These are phyloP conservation scores for Otatea glauca DNA, from an alignment of 176 grass and related monocot genomes.

Conservation along the genomic window DNA sequence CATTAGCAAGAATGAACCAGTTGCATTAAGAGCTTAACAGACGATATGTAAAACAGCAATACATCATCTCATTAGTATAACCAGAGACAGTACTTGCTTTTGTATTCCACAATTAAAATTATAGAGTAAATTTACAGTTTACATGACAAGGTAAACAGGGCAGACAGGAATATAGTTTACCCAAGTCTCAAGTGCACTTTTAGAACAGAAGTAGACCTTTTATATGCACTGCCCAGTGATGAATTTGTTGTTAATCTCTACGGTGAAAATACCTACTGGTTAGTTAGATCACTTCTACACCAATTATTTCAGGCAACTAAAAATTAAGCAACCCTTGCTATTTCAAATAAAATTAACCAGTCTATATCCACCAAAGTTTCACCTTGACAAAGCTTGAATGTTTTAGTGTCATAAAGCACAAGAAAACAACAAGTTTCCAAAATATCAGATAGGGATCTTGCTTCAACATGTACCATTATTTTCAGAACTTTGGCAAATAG, in stretches of 20 bases:
- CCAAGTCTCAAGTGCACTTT: not conserved
- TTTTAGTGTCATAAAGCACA: not conserved
- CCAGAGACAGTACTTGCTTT: not conserved
- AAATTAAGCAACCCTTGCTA: not conserved
- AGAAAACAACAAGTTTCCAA: not conserved
- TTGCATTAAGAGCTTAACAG: not conserved
- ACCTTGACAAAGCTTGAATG: not conserved
- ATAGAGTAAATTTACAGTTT: not conserved
- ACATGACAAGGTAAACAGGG: not conserved
- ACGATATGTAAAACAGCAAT: not conserved
- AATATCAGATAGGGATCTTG: not conserved
- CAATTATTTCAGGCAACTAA: not conserved
- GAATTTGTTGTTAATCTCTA: not conserved
- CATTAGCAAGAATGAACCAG: not conserved
- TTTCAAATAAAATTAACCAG: not conserved
- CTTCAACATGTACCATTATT: constrained; percentile 1
- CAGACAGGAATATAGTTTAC: not conserved
- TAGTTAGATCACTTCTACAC: not conserved
- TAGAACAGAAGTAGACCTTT: not conserved
- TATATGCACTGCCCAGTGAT: not conserved
- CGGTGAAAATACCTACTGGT: constrained; percentile 1
- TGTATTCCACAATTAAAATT: not conserved
- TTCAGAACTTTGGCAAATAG: constrained; percentile 32
- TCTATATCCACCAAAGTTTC: not conserved
- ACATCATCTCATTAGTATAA: not conserved